Base-by-base conservation (phyloP, 345 rosid species). In the Diplotaxis tenuifolia region DNA sequence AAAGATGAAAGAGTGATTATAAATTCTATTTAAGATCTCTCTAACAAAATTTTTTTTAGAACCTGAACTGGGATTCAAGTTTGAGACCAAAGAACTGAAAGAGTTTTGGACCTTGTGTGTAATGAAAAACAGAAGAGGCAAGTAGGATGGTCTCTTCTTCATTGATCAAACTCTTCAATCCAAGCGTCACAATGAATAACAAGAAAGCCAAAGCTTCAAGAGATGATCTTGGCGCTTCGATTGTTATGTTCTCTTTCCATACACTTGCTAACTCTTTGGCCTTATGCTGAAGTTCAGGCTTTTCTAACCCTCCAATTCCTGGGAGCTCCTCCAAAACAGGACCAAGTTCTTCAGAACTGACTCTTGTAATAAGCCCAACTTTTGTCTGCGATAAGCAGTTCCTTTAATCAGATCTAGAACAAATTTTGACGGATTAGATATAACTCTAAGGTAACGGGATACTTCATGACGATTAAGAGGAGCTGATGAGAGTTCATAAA, bases 171-270 rank as follows among this genome's bases (percentile, higher is more conserved):
- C 28, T 57, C n/a, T 18, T 42, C 31, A 58, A 15, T 25, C 11
- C 74, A 70, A 27, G 59, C 12, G 45, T 56, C 28, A 70, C 29
- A 4, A 28, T 16, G 21, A 40, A 42, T 15, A 58, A 12, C 73
- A 58, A 27, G 47, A 70, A 70, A 0, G 73, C 21, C 65, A 70
- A 70, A 18, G 42, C 73, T 57, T 58, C 57, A 7, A 42, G 57
- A 27, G 45, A 27, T 27, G 65, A 70, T 18, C 29, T 58, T 58
- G 57, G 73, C 9, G 73, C 20, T 70, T 58, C 65, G 20, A 27
- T 42, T 47, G 7, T n/a, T 45, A 45, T 45, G 6, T 45, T 15
- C 19, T 15, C 52, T 45, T 45, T 45, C 52, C 52, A 45, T 15
- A 15, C 5, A 45, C 19, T 47, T 6, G 53, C 53, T 20, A 47